phyloP scores from a whole-genome alignment of 345 rosid genomes.

The Murraya paniculata region DNA sequence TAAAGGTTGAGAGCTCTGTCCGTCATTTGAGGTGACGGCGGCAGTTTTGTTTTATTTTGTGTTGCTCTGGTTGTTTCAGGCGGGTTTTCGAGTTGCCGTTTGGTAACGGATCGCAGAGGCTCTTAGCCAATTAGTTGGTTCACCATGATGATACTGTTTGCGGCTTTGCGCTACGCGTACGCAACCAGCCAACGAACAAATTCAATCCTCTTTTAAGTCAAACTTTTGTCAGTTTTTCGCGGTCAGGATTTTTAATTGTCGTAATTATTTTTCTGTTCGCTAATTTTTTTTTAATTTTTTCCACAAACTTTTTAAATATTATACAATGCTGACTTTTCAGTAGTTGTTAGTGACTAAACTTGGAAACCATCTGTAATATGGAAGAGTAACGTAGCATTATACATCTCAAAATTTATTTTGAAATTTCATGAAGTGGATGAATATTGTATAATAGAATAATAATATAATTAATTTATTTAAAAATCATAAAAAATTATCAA shows the following conservation, averaged over 20 bases:
- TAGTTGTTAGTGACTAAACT: too few species aligned
- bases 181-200: background rate
- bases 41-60: background rate
- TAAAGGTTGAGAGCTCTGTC: slow-evolving; percentile 9
- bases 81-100: slow-evolving; percentile 13
- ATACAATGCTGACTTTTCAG: too few species aligned
- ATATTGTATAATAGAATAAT: too few species aligned
- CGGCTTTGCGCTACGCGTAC: background rate
- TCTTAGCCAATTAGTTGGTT: background rate
- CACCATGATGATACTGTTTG: background rate
- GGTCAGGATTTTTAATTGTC: background rate
- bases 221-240: background rate
- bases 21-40: background rate
- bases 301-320: too few species aligned
- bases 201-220: background rate
- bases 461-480: too few species aligned
- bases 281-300: background rate
- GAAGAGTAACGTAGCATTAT: too few species aligned
- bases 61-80: background rate
- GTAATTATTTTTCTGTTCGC: background rate
- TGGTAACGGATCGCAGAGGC: background rate
- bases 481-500: too few species aligned
- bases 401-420: too few species aligned
- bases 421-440: too few species aligned
- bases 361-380: too few species aligned